A percentile compares a stretch with the other conserved stretches of the same genome.
Conservation (phyloP, 2,329 filamentous ascomycete species). For the Ustilaginoidea virens region DNA sequence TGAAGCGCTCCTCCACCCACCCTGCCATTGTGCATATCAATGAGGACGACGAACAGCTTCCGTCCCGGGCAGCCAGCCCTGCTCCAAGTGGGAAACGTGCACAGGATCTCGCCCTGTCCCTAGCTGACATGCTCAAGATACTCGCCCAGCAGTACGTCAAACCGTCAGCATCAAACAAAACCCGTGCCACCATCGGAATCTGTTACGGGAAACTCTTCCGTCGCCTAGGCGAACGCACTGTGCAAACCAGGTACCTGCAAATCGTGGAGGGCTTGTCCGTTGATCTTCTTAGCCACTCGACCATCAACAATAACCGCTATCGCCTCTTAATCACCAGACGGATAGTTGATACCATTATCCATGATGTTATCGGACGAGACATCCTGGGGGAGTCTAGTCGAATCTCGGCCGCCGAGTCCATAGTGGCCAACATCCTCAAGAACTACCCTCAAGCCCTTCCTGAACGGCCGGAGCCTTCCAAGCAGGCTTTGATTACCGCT, state of each 20-base stretch:
- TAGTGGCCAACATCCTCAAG: conserved; percentile 82
- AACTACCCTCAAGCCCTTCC: conserved; percentile 85
- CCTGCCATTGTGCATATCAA: conserved; percentile 30
- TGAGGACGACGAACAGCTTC: conserved; percentile 60
- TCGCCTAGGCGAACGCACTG: conserved; percentile 63
- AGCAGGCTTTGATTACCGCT: conserved; percentile 66
- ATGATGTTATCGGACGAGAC: conserved; percentile 65
- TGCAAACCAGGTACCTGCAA: conserved; percentile 67
- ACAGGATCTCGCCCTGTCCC: conserved; percentile 56
- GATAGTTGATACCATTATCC: conserved; percentile 70
- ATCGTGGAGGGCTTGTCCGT: conserved; percentile 70
- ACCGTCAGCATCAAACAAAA: conserved; percentile 61
- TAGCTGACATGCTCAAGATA: conserved; percentile 64
- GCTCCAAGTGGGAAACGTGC: conserved; percentile 53
- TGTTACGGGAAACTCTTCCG: conserved; percentile 75
- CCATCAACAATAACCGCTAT: conserved; percentile 72
- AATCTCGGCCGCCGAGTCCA: conserved; percentile 59
- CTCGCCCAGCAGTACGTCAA: conserved; percentile 70
- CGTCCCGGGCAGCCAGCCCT: conserved; percentile 55
- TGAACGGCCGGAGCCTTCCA: conserved; percentile 76
- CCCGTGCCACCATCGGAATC: conserved; percentile 68
- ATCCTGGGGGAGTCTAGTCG: conserved; percentile 86
- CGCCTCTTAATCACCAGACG: conserved; percentile 71
- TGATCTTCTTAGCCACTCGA: conserved; percentile 63
- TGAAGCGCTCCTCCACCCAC: conserved; percentile 43